phyloP scores from a whole-genome alignment of 805 yeast genomes.

The Lachancea lanzarotensis region DNA sequence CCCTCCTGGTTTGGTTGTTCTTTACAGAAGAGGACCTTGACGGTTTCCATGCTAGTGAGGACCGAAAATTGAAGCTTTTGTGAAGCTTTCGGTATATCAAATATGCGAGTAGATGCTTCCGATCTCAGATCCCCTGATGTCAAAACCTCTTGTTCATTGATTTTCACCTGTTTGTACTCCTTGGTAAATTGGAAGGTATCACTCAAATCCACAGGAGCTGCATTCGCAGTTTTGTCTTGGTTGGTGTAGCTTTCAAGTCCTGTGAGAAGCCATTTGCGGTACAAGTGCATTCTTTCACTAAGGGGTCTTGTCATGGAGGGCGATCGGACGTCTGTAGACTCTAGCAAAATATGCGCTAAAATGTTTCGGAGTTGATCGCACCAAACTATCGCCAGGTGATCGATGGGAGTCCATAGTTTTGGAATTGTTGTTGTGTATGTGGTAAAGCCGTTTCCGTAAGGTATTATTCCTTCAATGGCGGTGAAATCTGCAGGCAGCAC shows the following conservation, averaged over 20 bases:
- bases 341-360: slow-evolving; percentile 53
- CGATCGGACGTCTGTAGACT: slow-evolving; percentile 45
- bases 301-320: slow-evolving; percentile 48
- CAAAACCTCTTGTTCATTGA: not conserved
- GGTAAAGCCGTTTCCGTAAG: slow-evolving; percentile 70
- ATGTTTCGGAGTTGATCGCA: slow-evolving; percentile 76
- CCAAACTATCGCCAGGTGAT: slow-evolving; percentile 95
- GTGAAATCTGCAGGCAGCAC: slow-evolving; percentile 90
- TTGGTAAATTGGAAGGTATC: not conserved
- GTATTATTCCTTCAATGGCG: slow-evolving; percentile 61
- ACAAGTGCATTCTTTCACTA: slow-evolving; percentile 49
- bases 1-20: not conserved
- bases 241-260: slow-evolving; percentile 47
- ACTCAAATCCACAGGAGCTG: not conserved
- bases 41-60: slow-evolving; percentile 9
- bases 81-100: slow-evolving; percentile 1
- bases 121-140: not conserved
- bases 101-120: not conserved
- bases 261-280: slow-evolving; percentile 41
- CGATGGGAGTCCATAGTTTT: slow-evolving; percentile 87
- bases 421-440: slow-evolving; percentile 84
- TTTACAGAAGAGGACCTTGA: not conserved
- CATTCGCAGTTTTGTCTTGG: slow-evolving; percentile 20
- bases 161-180: not conserved
- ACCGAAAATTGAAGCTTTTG: slow-evolving; percentile 11